Conservation (phyloP, 208 protist genomes). For the Trichomonas vaginalis region DNA sequence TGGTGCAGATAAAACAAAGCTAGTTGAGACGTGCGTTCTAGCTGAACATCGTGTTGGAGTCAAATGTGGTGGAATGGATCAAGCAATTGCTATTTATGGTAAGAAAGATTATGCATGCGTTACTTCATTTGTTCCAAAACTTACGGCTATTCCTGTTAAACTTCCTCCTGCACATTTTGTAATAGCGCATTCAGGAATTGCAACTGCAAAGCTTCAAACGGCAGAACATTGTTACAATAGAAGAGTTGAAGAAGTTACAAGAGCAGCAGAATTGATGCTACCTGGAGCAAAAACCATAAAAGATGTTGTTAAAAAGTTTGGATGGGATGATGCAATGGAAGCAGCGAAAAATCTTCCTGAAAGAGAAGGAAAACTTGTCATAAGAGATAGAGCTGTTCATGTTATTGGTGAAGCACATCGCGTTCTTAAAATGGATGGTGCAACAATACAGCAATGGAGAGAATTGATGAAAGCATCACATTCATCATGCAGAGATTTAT, state of each 20-base stretch:
- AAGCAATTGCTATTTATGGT: not conserved
- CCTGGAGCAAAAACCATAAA: not conserved
- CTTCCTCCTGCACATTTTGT: not conserved
- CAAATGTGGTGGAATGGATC: slow-evolving; percentile 8
- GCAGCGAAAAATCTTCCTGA: not conserved
- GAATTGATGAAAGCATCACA: not conserved
- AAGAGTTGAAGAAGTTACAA: not conserved
- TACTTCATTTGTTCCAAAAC: not conserved
- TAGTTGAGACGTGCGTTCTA: not conserved
- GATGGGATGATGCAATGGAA: not conserved
- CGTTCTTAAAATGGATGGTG: not conserved
- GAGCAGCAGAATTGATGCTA: not conserved
- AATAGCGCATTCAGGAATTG: not conserved
- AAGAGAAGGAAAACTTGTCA: not conserved
- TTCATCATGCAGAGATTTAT: not conserved
- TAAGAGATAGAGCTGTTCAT: not conserved
- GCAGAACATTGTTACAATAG: not conserved
- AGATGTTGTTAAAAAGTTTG: not conserved
- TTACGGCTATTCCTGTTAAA: not conserved
- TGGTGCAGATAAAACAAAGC: not conserved
- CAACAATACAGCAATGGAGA: not conserved
- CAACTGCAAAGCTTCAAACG: not conserved
- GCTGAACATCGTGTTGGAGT: slow-evolving; percentile 1
- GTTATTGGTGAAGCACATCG: not conserved
- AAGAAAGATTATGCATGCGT: not conserved